A percentile compares a stretch with the other conserved stretches of the same genome.
These are phyloP conservation scores for Capsicum pubescens DNA, from an alignment of 257 asterid species.

Conservation along the genomic window DNA sequence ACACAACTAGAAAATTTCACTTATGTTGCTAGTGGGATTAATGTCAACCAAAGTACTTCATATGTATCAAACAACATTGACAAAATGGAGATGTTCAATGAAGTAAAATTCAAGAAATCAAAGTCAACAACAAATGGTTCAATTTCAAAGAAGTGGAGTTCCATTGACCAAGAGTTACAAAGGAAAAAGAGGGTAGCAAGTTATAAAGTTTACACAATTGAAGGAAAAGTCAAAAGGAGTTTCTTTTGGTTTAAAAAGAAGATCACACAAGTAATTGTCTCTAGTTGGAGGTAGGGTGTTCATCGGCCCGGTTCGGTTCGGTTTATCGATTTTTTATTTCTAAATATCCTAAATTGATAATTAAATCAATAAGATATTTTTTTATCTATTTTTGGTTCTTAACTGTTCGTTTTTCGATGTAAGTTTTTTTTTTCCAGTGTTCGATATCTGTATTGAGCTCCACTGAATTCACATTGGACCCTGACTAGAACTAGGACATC, in stretches of 20 bases:
- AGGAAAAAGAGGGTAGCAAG: constrained; percentile 87
- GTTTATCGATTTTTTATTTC: too few species aligned
- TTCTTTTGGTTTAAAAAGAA: constrained; percentile 72
- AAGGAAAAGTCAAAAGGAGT: constrained; percentile 77
- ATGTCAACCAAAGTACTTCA: constrained; percentile 49
- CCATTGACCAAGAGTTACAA: constrained; percentile 74
- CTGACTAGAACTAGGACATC: too few species aligned
- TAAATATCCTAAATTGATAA: too few species aligned
- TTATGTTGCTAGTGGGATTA: constrained; percentile 20
- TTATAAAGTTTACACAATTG: constrained; percentile 75
- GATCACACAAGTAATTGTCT: constrained; percentile 45
- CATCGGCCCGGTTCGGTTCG: too few species aligned
- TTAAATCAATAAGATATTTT: too few species aligned
- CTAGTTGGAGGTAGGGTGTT: constrained; percentile 37
- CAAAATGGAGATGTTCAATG: constrained; percentile 52
- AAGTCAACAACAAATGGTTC: constrained; percentile 55
- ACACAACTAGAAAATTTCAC: constrained; percentile 42
- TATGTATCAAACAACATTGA: constrained; percentile 42
- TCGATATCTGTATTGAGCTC: too few species aligned
- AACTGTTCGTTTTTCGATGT: too few species aligned
- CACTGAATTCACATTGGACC: too few species aligned
- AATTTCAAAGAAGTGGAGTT: constrained; percentile 59
- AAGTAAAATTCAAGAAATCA: constrained; percentile 71
- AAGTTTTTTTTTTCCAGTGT: not conserved
- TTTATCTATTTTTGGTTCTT: too few species aligned